Base-by-base conservation (phyloP, 345 rosid species). In the Adansonia digitata region DNA sequence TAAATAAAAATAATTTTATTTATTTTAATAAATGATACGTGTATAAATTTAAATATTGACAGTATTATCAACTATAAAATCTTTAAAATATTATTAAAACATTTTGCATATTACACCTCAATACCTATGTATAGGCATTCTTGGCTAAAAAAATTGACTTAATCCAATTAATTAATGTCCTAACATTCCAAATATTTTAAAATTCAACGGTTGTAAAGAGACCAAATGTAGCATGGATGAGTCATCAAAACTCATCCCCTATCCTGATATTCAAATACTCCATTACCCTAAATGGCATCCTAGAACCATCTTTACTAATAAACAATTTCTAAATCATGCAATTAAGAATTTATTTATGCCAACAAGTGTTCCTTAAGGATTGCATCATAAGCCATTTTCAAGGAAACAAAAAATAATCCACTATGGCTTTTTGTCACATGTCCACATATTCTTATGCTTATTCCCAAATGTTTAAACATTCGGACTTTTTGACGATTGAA, bases 281-380 rank as follows among this genome's bases (percentile, higher is more conserved):
- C 85, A 81, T 77, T 81, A 79, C 84, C 81, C 29, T 69, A 82
- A 72, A 68, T 84, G 79, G 89, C 73, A 85, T 79, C 77, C 92
- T 73, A 84, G 87, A 86, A 86, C 74, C 82, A 81, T 89, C 87
- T 71, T 75, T 69, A 56, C 37, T 57, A 75, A 79, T 77, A 80
- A 80, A 79, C 46, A 61, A 84, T 73, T 53, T 35, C 35, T 42
- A 48, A 80, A 70, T 81, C 79, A 66, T 80, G 83, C 60, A 74
- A 53, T 73, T 79, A 72, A 57, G 81, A 72, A 51, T 72, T 37
- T 27, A 55, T 66, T 63, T 74, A 77, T 42, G 10, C n/a, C 80
- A 68, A 85, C 91, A 88, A 40, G 65, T 84, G 91, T 74, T 60
- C 11, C 45, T 4, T 7, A 43, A 13, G 31, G 34, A 85, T 75